Evolutionary conservation across 352 stramenopile genomes (phyloP).

Genomic region (Stramenopiles sp.): DNA sequence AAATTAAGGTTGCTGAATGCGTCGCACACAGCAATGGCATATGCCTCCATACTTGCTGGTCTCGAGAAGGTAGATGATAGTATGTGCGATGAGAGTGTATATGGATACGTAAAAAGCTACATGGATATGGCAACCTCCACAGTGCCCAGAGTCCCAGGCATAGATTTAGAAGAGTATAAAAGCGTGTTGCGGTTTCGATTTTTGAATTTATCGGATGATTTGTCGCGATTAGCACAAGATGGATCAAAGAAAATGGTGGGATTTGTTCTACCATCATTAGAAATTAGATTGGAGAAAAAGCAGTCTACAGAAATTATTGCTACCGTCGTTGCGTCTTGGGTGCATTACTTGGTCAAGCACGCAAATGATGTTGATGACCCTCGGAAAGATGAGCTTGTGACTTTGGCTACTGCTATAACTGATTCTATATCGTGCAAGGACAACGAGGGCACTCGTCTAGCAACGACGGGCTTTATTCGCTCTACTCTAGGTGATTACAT

Average conservation of each 20-base stretch:
- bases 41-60: constrained; percentile 26
- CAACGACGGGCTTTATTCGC: too few relatives aligned
- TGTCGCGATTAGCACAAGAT: constrained; percentile 28
- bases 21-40: constrained; percentile 30
- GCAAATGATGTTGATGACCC: too few relatives aligned
- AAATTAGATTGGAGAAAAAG: too few relatives aligned
- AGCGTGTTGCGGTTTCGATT: constrained; percentile 27
- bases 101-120: constrained; percentile 19
- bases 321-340: too few relatives aligned
- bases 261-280: too few relatives aligned
- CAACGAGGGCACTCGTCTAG: too few relatives aligned
- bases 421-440: too few relatives aligned
- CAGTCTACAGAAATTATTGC: too few relatives aligned
- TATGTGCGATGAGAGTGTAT: constrained; percentile 17
- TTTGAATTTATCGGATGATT: constrained; percentile 27
- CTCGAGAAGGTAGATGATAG: constrained; percentile 27
- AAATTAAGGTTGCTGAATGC: constrained; percentile 35
- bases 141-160: constrained; percentile 28
- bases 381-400: too few relatives aligned
- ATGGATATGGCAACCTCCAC: constrained; percentile 27
- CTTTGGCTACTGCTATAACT: too few relatives aligned
- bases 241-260: constrained; percentile 34
- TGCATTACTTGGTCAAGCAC: too few relatives aligned
- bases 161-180: constrained; percentile 28
- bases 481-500: too few relatives aligned